Evolutionary conservation across 306 rosid species (phyloP), one percentile per base, ranked within the genome.

Genomic region (Spatholobus suberectus): DNA sequence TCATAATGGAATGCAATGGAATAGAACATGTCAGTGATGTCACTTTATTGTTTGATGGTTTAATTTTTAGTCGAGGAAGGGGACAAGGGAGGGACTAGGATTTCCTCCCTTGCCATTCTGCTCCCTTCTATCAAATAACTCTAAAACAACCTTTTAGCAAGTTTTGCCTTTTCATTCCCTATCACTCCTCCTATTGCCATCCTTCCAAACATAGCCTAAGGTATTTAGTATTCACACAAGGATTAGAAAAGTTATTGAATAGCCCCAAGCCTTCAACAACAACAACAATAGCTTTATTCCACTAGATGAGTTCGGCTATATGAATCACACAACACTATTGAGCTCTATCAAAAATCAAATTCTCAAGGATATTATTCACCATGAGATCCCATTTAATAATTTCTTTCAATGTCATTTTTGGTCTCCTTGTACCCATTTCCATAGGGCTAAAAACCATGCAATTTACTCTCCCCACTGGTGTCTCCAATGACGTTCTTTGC

Each of bases 11-110:
- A 34, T 51, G 46, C 6, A 34, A 71, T 17, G 6, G 27, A 52
- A 49, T 29, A 72, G 41, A 73, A 29, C 23, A n/a, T n/a, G n/a
- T n/a, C n/a, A n/a, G n/a, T n/a, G n/a, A 63, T 63, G 44, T 63
- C 21, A 34, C 12, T 63, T 49, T 52, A 6, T 34, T 73, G 34
- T 20, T 32, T 73, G 17, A 46, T 73, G 32, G 78, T 5, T 41
- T 20, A 12, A 12, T 65, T 21, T 23, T 38, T 35, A 32, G 44
- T 27, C 18, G 11, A 67, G 15, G 70, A 15, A n/a, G n/a, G n/a
- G n/a, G n/a, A n/a, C n/a, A n/a, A n/a, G n/a, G n/a, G n/a, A 5
- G 49, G n/a, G 73, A 37, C 29, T 18, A 10, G 55, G 37, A 41
- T 69, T 67, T 47, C 14, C 54, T 23, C 20, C 55, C 20, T 69